phyloP scores from a whole-genome alignment of 1,284 basidiomycete species.

The Cystobasidium pallidum region DNA sequence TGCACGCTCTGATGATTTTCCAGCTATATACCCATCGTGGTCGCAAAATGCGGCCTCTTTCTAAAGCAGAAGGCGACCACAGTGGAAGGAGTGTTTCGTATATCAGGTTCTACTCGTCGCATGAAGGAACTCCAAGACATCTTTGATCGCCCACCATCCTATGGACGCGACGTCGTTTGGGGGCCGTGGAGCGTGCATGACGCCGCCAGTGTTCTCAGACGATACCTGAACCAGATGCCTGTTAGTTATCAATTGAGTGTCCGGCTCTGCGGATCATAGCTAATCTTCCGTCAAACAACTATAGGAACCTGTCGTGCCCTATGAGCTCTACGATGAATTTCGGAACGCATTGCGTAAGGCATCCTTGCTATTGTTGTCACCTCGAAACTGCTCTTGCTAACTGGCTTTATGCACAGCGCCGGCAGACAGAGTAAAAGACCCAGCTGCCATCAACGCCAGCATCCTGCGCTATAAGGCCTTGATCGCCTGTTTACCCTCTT shows the following conservation, averaged over 20 bases:
- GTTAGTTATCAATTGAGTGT: conserved; percentile 63
- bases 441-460: conserved; percentile 54
- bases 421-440: conserved; percentile 35
- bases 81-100: conserved; percentile 92
- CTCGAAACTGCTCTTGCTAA: background rate
- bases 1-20: conserved; percentile 5
- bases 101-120: conserved; percentile 87
- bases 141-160: conserved; percentile 85
- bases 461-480: conserved; percentile 79
- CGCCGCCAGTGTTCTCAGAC: conserved; percentile 90
- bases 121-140: conserved; percentile 91
- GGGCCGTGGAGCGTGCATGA: conserved; percentile 89
- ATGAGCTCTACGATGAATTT: conserved; percentile 84
- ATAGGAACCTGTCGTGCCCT: conserved; percentile 86
- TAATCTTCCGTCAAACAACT: conserved; percentile 1
- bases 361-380: background rate
- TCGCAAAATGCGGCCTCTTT: conserved; percentile 92
- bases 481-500: conserved; percentile 79
- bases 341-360: conserved; percentile 73
- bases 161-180: conserved; percentile 93
- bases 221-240: conserved; percentile 95
- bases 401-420: conserved; percentile 32
- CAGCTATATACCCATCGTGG: conserved; percentile 89
- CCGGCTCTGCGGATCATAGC: background rate
- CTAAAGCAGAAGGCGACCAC: conserved; percentile 92